Evolutionary conservation across 2,329 filamentous ascomycete species (phyloP).

Genomic region (Reticulascus tulasneorum): DNA sequence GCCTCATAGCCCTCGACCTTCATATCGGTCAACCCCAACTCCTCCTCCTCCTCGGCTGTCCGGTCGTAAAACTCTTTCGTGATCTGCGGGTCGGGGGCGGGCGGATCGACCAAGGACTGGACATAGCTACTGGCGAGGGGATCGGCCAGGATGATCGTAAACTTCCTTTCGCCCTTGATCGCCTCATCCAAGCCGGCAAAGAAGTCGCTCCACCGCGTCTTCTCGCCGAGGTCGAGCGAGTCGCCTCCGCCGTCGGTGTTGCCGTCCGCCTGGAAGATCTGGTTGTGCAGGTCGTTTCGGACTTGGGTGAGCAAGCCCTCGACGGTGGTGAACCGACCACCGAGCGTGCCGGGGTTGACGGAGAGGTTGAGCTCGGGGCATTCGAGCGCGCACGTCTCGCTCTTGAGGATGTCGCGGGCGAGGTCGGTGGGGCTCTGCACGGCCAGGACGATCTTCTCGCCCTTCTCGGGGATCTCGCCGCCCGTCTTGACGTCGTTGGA

Average conservation of each 20-base stretch:
- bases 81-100: conserved; percentile 71
- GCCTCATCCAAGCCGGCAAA: conserved; percentile 73
- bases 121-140: conserved; percentile 92
- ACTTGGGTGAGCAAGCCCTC: conserved; percentile 92
- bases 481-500: conserved; percentile 98
- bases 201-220: conserved; percentile 73
- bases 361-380: conserved; percentile 83
- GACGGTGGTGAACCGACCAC: conserved; percentile 93
- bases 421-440: conserved; percentile 70
- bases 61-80: conserved; percentile 77
- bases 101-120: conserved; percentile 78
- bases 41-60: conserved; percentile 89
- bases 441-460: conserved; percentile 74
- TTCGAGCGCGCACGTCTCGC: conserved; percentile 81
- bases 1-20: conserved; percentile 83
- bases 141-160: conserved; percentile 80
- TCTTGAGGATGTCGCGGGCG: conserved; percentile 90
- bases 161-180: conserved; percentile 74
- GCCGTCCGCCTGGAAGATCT: conserved; percentile 75
- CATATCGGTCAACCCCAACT: conserved; percentile 88
- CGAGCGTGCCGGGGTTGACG: conserved; percentile 90
- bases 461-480: conserved; percentile 82
- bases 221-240: conserved; percentile 64
- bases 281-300: conserved; percentile 78
- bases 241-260: conserved; percentile 77